phyloP scores from a whole-genome alignment of 768 basidiomycete species.

The Rhizopogon vesiculosus region DNA sequence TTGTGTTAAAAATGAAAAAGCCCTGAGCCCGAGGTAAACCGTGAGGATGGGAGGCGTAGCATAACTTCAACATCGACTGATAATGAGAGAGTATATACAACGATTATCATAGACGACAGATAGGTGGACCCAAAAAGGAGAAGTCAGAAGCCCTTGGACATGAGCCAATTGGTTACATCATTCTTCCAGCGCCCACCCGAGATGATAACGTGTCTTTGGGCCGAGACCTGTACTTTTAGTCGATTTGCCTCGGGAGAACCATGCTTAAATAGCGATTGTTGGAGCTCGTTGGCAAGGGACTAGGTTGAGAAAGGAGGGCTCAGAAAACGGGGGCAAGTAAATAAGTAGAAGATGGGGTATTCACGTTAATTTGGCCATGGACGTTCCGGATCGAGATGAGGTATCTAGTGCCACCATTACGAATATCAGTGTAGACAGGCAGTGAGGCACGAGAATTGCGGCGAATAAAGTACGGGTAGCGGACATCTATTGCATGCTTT shows the following conservation, averaged over 20 bases:
- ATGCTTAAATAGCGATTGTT: constrained; percentile 42
- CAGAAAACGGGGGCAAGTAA: constrained; percentile 3
- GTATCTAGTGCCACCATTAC: constrained; percentile 58
- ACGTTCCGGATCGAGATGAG: constrained; percentile 62
- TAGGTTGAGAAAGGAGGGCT: constrained; percentile 19
- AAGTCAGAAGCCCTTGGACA: constrained; percentile 55
- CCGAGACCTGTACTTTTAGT: constrained; percentile 43
- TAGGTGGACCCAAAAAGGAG: neutral
- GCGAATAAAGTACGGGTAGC: constrained; percentile 49
- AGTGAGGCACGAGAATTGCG: constrained; percentile 64
- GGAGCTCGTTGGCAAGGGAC: constrained; percentile 58
- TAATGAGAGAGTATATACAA: no score
- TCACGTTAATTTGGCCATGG: constrained; percentile 56
- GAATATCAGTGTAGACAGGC: constrained; percentile 73
- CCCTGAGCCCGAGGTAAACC: no score
- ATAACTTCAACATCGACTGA: no score
- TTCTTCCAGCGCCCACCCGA: constrained; percentile 61
- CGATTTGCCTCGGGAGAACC: constrained; percentile 42
- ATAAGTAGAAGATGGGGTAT: constrained; percentile 15
- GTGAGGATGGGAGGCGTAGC: no score
- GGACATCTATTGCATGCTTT: neutral
- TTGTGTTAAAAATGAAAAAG: no score
- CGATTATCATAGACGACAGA: neutral
- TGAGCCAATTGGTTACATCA: constrained; percentile 59
- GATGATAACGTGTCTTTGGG: constrained; percentile 52